Base-by-base conservation (phyloP, 1,284 basidiomycete species). In the Puccinia triticina region DNA sequence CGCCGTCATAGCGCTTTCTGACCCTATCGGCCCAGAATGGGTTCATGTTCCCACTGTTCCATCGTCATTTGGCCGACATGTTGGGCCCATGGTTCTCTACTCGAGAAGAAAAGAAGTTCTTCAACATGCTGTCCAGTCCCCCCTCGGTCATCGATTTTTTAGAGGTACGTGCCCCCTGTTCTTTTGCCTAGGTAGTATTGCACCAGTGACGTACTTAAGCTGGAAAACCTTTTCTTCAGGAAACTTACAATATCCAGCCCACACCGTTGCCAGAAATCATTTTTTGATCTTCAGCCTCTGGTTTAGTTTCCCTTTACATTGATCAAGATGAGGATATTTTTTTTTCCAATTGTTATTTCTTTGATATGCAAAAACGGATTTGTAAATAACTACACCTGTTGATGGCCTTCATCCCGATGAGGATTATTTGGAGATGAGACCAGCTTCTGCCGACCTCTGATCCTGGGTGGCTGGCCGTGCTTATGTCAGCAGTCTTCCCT, bases 11-110 rank as follows among this genome's bases (percentile, higher is more conserved):
- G 84, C 86, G 88, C 66, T 91, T 91, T 85, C 85, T 89, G 29
- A 86, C 87, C 32, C 84, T 90, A 2, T 87, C 89, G 0, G 86
- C 88, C 11, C 87, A 87, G 34, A 89, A 89, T 84, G 89, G 89
- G 0, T 86, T 91, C 18, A 88, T 89, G 76, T 90, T 88, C 80
- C 88, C 88, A 0, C 86, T 90, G 26, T 89, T 90, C 83, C 88
- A 89, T 84, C 83, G 85, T 37, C 90, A 90, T 82, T 82, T 89
- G 21, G 88, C 89, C 4, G 91, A 90, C 86, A 91, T 91, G 90
- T 88, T 91, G 72, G 90, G 91, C 84, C 85, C 86, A 0, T 86
- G 87, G 66, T 87, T 91, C 75, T 83, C 84, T 50, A 79, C 81
- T 32, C 85, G 88, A 53, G 84, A 87, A 0, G 90, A 91, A 82